Conservation (phyloP, 805 yeast species). For the Wickerhamiella vanderwaltii region DNA sequence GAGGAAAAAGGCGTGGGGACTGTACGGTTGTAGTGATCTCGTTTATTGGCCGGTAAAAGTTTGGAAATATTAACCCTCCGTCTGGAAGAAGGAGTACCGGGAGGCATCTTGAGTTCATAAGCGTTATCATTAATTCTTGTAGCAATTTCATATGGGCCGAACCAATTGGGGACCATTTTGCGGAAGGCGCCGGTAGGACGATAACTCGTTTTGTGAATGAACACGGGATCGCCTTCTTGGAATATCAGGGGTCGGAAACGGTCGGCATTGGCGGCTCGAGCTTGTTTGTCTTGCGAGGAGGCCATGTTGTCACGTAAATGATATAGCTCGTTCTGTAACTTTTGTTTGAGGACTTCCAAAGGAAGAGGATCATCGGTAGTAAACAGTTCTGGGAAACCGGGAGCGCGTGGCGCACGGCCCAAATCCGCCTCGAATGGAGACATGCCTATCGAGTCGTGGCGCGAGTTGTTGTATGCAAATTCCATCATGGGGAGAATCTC, state of each 20-base stretch:
- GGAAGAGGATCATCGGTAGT: too few species aligned
- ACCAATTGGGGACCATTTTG: neutral
- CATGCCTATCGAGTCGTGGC: neutral
- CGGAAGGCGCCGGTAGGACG: neutral
- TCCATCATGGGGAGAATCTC: neutral
- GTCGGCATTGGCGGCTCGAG: too few species aligned
- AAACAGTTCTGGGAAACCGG: too few species aligned
- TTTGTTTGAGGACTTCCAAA: too few species aligned
- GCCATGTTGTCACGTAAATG: too few species aligned
- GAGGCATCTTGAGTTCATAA: neutral
- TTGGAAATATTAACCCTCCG: neutral
- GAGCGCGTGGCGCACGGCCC: too few species aligned
- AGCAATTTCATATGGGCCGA: neutral
- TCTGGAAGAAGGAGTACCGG: neutral
- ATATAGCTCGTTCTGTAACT: too few species aligned
- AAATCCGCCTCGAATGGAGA: conserved; percentile 1
- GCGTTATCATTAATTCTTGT: neutral
- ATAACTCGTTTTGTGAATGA: too few species aligned
- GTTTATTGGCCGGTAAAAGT: neutral
- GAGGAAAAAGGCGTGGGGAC: too few species aligned
- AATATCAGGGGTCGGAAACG: too few species aligned
- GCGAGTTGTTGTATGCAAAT: neutral
- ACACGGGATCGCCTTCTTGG: too few species aligned
- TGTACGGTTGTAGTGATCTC: neutral
- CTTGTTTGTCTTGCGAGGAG: too few species aligned